phyloP scores from a whole-genome alignment of 352 stramenopile genomes.

The Globisporangium polare region DNA sequence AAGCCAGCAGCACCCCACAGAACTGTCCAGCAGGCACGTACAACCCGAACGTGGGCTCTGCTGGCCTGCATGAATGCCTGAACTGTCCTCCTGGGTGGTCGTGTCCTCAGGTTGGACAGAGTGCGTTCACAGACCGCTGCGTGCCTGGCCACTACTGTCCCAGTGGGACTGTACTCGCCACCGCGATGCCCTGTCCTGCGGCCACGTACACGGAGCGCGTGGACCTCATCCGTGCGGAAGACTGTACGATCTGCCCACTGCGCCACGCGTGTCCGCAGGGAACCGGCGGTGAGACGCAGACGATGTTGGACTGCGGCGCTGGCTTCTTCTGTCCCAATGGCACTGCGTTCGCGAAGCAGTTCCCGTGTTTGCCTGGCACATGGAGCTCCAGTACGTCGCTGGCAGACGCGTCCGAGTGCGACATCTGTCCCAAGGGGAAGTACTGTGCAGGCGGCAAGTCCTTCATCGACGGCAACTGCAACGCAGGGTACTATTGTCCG shows the following conservation, averaged over 20 bases:
- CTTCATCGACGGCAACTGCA: constrained; percentile 66
- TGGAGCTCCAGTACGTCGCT: constrained; percentile 82
- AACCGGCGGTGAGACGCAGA: constrained; percentile 63
- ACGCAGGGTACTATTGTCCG: constrained; percentile 87
- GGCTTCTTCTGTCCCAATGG: constrained; percentile 84
- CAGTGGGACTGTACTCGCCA: constrained; percentile 46
- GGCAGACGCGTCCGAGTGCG: constrained; percentile 58
- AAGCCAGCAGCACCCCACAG: constrained; percentile 64
- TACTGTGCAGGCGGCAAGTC: constrained; percentile 86
- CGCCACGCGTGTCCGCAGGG: constrained; percentile 68
- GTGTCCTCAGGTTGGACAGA: constrained; percentile 67
- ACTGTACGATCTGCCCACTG: constrained; percentile 78
- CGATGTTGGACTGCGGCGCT: constrained; percentile 63
- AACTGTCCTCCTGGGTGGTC: constrained; percentile 69
- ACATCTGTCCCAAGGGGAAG: constrained; percentile 74
- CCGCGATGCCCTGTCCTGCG: constrained; percentile 60
- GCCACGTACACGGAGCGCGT: constrained; percentile 69
- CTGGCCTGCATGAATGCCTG: constrained; percentile 55
- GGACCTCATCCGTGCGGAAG: constrained; percentile 58
- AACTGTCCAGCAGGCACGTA: constrained; percentile 73
- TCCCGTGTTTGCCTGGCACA: constrained; percentile 79
- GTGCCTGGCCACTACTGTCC: constrained; percentile 73
- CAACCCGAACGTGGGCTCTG: constrained; percentile 49
- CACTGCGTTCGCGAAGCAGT: constrained; percentile 62
- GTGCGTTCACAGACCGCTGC: constrained; percentile 56